Conservation (phyloP, 2,329 filamentous ascomycete species). For the Nannizzia gypsea region DNA sequence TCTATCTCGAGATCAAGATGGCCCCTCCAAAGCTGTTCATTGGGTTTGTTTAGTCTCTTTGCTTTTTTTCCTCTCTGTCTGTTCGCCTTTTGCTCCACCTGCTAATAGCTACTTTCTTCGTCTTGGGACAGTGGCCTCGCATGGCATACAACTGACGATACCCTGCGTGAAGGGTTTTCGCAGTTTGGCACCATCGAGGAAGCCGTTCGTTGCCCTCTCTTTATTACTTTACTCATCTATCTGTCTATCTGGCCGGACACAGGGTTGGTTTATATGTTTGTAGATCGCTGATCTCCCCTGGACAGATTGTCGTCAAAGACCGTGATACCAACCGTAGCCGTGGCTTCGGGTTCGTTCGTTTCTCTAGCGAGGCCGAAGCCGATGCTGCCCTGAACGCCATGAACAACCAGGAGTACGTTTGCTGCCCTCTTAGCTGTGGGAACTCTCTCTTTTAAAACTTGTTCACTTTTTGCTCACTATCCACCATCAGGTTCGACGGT, state of each 20-base stretch:
- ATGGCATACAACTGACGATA: slow-evolving; percentile 91
- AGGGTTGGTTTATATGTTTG: neutral
- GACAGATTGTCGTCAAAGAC: slow-evolving; percentile 83
- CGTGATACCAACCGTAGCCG: slow-evolving; percentile 92
- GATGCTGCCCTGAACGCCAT: slow-evolving; percentile 32
- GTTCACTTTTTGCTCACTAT: slow-evolving; percentile 4
- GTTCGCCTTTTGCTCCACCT: neutral
- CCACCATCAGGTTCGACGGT: slow-evolving; percentile 69
- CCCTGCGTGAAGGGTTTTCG: slow-evolving; percentile 81
- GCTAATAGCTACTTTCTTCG: slow-evolving; percentile 10
- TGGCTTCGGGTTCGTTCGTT: slow-evolving; percentile 94
- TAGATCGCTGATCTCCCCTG: slow-evolving; percentile 12
- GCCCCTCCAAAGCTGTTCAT: slow-evolving; percentile 64
- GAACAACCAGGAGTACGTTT: slow-evolving; percentile 56
- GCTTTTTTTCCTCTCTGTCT: slow-evolving; percentile 1
- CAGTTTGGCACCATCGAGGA: slow-evolving; percentile 86
- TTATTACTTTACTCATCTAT: neutral
- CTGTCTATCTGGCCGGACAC: neutral
- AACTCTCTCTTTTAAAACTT: slow-evolving; percentile 1
- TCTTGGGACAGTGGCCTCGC: slow-evolving; percentile 63
- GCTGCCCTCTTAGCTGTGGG: neutral
- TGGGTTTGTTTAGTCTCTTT: slow-evolving; percentile 55
- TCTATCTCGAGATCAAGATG: neutral
- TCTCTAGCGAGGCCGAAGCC: slow-evolving; percentile 41
- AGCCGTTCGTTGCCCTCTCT: slow-evolving; percentile 59